These are phyloP conservation scores for Phoma sp. DNA, from an alignment of 2,329 filamentous ascomycete genomes.

Conservation along the genomic window DNA sequence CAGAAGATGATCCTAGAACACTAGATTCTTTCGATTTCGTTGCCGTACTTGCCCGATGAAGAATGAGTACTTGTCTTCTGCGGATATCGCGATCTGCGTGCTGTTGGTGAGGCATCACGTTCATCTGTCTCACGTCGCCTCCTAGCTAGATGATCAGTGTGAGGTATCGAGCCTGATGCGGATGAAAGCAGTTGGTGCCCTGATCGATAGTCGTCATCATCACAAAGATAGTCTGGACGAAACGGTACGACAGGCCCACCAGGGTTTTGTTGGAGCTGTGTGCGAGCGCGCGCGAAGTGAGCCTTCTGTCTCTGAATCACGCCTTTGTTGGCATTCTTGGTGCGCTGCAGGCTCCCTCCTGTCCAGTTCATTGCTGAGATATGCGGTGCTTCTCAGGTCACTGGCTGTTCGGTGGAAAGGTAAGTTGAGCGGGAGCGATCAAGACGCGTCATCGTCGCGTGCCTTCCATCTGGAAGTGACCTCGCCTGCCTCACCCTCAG, in stretches of 20 bases:
- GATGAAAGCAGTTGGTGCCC: constrained; percentile 12
- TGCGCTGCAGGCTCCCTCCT: constrained; percentile 52
- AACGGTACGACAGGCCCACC: constrained; percentile 26
- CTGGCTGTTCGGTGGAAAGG: neutral
- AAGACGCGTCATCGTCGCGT: neutral
- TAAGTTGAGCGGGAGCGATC: neutral
- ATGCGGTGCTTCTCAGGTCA: neutral
- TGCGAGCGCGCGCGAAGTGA: constrained; percentile 53
- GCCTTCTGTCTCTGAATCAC: constrained; percentile 52
- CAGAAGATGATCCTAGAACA: neutral
- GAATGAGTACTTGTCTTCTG: neutral
- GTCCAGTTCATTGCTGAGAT: constrained; percentile 56
- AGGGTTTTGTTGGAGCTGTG: constrained; percentile 34
- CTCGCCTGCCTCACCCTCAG: neutral
- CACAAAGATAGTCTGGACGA: constrained; percentile 31
- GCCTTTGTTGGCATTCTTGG: constrained; percentile 45
- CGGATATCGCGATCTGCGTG: neutral
- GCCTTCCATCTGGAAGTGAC: constrained; percentile 14
- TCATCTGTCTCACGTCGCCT: neutral
- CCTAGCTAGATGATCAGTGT: constrained; percentile 13
- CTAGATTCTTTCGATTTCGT: neutral
- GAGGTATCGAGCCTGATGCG: constrained; percentile 19
- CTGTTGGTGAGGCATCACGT: neutral
- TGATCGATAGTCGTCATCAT: constrained; percentile 15
- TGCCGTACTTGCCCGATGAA: neutral